Evolutionary conservation across 108 stramenopile species (phyloP).

Genomic region (Hondaea fermentalgiana): DNA sequence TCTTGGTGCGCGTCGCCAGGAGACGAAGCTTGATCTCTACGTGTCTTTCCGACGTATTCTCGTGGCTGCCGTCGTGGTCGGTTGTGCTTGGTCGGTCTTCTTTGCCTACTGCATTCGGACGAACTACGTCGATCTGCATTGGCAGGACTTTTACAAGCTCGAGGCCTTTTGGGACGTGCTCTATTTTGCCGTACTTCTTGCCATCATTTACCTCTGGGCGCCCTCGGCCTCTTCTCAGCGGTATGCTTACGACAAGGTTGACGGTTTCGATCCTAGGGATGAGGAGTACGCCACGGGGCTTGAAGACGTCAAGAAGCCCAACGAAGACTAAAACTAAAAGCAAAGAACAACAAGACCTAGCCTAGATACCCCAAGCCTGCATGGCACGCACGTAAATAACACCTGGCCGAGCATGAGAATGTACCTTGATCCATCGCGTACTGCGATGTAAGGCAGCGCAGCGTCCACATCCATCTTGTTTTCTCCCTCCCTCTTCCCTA

Average conservation of each 20-base stretch:
- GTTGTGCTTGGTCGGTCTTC: neutral
- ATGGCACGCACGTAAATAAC: too few species aligned
- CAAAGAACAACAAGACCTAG: too few species aligned
- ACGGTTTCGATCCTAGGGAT: neutral
- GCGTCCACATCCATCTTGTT: too few species aligned
- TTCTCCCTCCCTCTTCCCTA: too few species aligned
- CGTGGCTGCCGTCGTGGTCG: neutral
- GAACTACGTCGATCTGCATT: neutral
- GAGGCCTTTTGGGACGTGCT: slow-evolving; percentile 9
- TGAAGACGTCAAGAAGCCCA: neutral
- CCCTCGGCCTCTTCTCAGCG: neutral
- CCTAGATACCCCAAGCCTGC: too few species aligned
- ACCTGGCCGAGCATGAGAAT: too few species aligned
- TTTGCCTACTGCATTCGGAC: slow-evolving; percentile 1
- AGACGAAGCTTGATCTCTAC: neutral
- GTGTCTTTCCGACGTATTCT: neutral
- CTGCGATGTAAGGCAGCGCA: too few species aligned
- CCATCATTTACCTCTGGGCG: neutral
- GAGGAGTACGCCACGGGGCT: neutral
- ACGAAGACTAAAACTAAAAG: too few species aligned
- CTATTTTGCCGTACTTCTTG: neutral
- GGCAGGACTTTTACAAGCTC: neutral
- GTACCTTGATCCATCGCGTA: too few species aligned
- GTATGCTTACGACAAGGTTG: neutral
- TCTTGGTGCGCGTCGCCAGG: neutral